phyloP scores from a whole-genome alignment of 768 basidiomycete species.

The Gymnopilus dilepis region DNA sequence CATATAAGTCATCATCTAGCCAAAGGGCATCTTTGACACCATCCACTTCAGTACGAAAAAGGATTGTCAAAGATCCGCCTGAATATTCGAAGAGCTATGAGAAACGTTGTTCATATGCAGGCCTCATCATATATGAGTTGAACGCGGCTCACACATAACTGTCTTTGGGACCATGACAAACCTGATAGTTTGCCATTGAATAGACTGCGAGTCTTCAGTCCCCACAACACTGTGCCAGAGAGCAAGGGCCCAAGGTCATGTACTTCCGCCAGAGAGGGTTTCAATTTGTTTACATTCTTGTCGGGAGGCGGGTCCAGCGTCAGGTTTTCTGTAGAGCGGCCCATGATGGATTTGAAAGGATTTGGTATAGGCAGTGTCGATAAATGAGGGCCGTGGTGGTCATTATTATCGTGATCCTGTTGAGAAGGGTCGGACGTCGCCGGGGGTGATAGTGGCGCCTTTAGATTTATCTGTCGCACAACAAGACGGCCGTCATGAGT shows the following conservation, averaged over 20 bases:
- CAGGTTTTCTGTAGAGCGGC: constrained; percentile 54
- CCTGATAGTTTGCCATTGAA: constrained; percentile 39
- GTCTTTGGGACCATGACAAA: constrained; percentile 52
- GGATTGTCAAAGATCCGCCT: constrained; percentile 30
- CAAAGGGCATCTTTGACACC: constrained; percentile 41
- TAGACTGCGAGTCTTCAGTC: constrained; percentile 29
- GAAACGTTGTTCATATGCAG: background rate
- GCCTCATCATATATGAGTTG: background rate
- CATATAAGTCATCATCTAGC: constrained; percentile 45
- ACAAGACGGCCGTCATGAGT: constrained; percentile 50
- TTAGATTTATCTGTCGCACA: constrained; percentile 43
- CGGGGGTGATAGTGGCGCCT: constrained; percentile 26
- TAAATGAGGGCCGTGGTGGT: constrained; percentile 35
- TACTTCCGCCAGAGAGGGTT: constrained; percentile 26
- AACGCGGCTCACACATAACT: constrained; percentile 42
- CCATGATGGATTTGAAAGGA: constrained; percentile 62
- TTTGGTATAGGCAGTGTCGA: constrained; percentile 53
- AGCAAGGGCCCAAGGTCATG: constrained; percentile 30
- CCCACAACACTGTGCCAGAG: constrained; percentile 22
- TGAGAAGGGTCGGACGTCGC: constrained; percentile 20
- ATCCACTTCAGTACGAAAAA: constrained; percentile 33
- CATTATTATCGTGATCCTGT: constrained; percentile 34
- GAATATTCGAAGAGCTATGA: constrained; percentile 46
- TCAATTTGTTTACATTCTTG: constrained; percentile 11
- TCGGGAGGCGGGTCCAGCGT: constrained; percentile 15